phyloP scores from a whole-genome alignment of 345 rosid genomes.

The Melaleuca quinquenervia region DNA sequence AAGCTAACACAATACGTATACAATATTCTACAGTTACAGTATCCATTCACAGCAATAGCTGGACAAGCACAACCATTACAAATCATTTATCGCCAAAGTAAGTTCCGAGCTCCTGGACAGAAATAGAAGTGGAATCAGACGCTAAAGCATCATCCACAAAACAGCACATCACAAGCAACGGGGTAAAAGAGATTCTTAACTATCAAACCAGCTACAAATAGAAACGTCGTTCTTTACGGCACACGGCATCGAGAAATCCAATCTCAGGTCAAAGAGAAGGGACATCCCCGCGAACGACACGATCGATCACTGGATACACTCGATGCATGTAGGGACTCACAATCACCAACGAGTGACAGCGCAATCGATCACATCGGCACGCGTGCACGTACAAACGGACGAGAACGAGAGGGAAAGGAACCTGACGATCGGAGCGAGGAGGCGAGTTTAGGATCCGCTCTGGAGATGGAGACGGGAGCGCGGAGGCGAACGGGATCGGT shows the following conservation, averaged over 20 bases:
- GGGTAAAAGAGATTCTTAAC: neutral
- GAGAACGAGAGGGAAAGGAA: neutral
- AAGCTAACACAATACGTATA: neutral
- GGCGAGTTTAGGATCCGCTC: neutral
- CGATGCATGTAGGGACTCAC: neutral
- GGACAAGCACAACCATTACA: neutral
- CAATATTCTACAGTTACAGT: neutral
- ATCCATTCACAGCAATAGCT: neutral
- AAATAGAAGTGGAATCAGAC: neutral
- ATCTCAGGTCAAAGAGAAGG: neutral
- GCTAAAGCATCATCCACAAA: neutral
- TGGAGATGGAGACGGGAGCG: conserved; percentile 19
- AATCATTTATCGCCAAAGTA: neutral
- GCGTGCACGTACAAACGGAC: neutral
- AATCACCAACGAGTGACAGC: neutral
- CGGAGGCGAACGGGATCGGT: conserved; percentile 27
- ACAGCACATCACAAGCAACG: neutral
- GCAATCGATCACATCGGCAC: neutral
- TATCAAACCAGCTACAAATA: neutral
- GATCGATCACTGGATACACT: neutral
- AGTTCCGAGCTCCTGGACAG: neutral
- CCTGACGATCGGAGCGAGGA: conserved; percentile 24
- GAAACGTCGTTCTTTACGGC: neutral
- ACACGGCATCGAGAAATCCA: neutral
- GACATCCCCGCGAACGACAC: neutral